Conservation (phyloP, 257 asterid species). For the Lithospermum erythrorhizon region DNA sequence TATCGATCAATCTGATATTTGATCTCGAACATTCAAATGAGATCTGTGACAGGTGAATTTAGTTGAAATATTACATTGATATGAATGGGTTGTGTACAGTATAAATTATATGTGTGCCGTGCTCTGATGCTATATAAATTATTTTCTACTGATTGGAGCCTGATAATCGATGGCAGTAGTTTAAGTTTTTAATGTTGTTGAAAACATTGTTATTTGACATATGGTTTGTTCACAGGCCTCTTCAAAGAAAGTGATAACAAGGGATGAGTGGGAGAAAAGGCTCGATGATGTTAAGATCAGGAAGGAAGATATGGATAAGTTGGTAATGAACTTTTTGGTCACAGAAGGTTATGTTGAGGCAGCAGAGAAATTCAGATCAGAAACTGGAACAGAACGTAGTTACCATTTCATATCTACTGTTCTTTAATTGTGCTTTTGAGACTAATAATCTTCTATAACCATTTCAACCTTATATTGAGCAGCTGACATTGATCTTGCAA, state of each 20-base stretch:
- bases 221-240: constrained; percentile 37
- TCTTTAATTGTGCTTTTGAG: neutral
- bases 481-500: constrained; percentile 88
- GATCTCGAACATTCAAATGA: no score
- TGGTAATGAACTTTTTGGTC: constrained; percentile 80
- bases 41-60: no score
- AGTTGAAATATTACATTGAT: no score
- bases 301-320: constrained; percentile 67
- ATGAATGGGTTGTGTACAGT: neutral
- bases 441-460: neutral
- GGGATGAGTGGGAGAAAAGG: constrained; percentile 74
- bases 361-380: constrained; percentile 62
- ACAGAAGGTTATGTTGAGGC: constrained; percentile 82
- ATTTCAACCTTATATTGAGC: constrained; percentile 40
- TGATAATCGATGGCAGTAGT: no score
- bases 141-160: no score
- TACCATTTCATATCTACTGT: constrained; percentile 1
- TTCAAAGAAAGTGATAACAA: constrained; percentile 53
- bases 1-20: no score
- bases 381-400: constrained; percentile 86
- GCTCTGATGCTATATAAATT: no score
- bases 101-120: no score
- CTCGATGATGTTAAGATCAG: constrained; percentile 44
- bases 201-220: neutral
- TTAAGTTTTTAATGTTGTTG: no score